Percentiles rank a stretch among this genome's conserved stretches.
Evolutionary conservation across 208 protist genomes (phyloP).

Genomic region (Crithidia brevicula): DNA sequence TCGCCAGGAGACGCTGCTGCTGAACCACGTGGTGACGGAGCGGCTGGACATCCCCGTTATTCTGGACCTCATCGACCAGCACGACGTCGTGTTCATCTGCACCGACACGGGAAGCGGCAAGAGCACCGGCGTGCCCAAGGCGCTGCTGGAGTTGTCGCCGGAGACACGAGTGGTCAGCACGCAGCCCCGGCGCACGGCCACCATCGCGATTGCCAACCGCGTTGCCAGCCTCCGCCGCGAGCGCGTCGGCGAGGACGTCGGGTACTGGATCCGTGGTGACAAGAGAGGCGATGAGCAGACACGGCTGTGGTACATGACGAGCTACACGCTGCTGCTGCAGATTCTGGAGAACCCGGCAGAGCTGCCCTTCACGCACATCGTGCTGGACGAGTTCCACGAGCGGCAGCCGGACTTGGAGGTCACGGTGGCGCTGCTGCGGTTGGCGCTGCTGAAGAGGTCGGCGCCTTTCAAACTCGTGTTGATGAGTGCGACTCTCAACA

Average conservation of each 20-base stretch:
- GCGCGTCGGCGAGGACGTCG: conserved; percentile 71
- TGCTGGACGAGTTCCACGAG: conserved; percentile 97
- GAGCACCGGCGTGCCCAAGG: conserved; percentile 85
- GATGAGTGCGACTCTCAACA: conserved; percentile 92
- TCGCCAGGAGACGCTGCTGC: conserved; percentile 49
- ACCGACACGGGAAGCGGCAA: conserved; percentile 92
- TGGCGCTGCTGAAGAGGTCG: conserved; percentile 59
- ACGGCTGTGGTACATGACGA: conserved; percentile 89
- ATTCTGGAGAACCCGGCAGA: conserved; percentile 59
- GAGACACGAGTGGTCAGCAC: conserved; percentile 65
- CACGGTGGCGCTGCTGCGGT: conserved; percentile 85
- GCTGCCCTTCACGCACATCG: conserved; percentile 85
- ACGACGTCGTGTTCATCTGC: conserved; percentile 89
- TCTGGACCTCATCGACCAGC: conserved; percentile 73
- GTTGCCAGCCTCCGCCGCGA: conserved; percentile 66
- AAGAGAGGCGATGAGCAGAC: conserved; percentile 79
- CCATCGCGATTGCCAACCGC: conserved; percentile 73
- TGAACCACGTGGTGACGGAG: conserved; percentile 53
- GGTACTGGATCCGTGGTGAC: conserved; percentile 90
- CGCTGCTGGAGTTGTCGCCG: conserved; percentile 61
- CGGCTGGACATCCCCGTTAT: conserved; percentile 86
- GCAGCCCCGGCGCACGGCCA: conserved; percentile 80
- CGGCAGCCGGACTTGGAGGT: conserved; percentile 95
- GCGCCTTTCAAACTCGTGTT: conserved; percentile 83
- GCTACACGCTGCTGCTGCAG: conserved; percentile 85